Conservation (phyloP, 2,329 filamentous ascomycete species). For the Penicillium verrucosum region DNA sequence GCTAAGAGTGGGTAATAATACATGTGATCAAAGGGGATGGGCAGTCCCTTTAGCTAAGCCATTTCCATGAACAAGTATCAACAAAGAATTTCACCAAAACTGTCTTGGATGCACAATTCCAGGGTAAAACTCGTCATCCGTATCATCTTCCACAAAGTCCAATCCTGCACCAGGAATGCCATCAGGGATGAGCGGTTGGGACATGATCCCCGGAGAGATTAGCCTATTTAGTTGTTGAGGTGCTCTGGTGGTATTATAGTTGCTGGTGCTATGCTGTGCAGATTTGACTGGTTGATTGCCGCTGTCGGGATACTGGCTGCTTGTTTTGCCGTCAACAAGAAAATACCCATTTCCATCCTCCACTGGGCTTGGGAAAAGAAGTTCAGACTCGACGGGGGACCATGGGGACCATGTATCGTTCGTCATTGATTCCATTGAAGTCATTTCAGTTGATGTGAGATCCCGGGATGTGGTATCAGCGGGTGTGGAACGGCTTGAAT, state of each 20-base stretch:
- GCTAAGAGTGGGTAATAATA: not conserved
- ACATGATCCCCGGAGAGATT: slow-evolving; percentile 2
- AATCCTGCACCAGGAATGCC: not conserved
- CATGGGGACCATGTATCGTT: slow-evolving; percentile 19
- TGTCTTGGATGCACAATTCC: not conserved
- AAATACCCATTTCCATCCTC: slow-evolving; percentile 28
- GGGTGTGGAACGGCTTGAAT: slow-evolving; percentile 6
- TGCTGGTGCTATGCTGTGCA: slow-evolving; percentile 12
- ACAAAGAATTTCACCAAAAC: not conserved
- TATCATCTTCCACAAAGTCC: slow-evolving; percentile 2
- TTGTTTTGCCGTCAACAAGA: slow-evolving; percentile 29
- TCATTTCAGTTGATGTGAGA: slow-evolving; percentile 1
- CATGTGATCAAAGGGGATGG: not conserved
- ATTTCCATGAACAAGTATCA: not conserved
- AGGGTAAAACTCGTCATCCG: slow-evolving; percentile 8
- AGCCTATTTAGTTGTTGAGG: slow-evolving; percentile 20
- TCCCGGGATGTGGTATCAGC: slow-evolving; percentile 17
- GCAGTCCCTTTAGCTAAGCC: not conserved
- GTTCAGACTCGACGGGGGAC: slow-evolving; percentile 15
- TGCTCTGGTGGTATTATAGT: slow-evolving; percentile 13
- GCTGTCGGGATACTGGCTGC: slow-evolving; percentile 20
- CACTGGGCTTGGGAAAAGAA: slow-evolving; percentile 16
- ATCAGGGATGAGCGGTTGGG: not conserved
- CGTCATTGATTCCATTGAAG: slow-evolving; percentile 11
- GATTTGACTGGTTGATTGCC: slow-evolving; percentile 27